These are phyloP conservation scores for Pichia norvegensis DNA, from an alignment of 1,139 yeast genomes.

Conservation along the genomic window DNA sequence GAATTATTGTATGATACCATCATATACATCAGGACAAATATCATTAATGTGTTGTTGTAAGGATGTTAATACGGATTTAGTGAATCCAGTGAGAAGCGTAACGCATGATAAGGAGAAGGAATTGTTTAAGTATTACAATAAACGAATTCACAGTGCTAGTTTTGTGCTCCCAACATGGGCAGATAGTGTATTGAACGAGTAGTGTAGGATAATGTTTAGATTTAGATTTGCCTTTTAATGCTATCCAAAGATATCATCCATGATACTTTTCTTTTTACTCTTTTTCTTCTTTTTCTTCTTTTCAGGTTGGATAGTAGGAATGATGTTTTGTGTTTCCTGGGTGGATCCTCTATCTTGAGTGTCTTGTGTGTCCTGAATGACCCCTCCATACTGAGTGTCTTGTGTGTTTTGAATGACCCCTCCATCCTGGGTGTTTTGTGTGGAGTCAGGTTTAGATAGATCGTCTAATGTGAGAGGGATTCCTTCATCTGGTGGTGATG, in stretches of 20 bases:
- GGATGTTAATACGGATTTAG: conserved; percentile 41
- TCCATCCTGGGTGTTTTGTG: too few relatives aligned
- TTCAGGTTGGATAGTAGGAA: too few relatives aligned
- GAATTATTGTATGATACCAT: conserved; percentile 85
- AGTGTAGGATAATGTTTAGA: not conserved
- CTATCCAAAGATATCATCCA: conserved; percentile 60
- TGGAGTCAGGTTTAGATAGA: too few relatives aligned
- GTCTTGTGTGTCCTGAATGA: too few relatives aligned
- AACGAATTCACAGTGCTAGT: conserved; percentile 64
- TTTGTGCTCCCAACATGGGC: conserved; percentile 91
- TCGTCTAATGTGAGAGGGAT: too few relatives aligned
- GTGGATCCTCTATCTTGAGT: too few relatives aligned
- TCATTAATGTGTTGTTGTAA: conserved; percentile 81
- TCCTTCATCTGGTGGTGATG: too few relatives aligned
- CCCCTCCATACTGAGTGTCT: too few relatives aligned
- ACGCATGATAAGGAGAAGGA: conserved; percentile 41
- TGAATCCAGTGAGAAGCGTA: conserved; percentile 48
- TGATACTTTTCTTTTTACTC: conserved; percentile 41
- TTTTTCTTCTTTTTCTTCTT: conserved; percentile 35
- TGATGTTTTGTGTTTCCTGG: conserved; percentile 1
- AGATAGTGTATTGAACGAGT: conserved; percentile 16
- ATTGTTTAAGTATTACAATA: conserved; percentile 65
- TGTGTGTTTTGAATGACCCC: too few relatives aligned
- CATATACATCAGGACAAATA: conserved; percentile 93
- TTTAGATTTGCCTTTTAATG: not conserved